These are phyloP conservation scores for Patellaria atrata DNA, from an alignment of 495 filamentous ascomycete species.

Conservation along the genomic window DNA sequence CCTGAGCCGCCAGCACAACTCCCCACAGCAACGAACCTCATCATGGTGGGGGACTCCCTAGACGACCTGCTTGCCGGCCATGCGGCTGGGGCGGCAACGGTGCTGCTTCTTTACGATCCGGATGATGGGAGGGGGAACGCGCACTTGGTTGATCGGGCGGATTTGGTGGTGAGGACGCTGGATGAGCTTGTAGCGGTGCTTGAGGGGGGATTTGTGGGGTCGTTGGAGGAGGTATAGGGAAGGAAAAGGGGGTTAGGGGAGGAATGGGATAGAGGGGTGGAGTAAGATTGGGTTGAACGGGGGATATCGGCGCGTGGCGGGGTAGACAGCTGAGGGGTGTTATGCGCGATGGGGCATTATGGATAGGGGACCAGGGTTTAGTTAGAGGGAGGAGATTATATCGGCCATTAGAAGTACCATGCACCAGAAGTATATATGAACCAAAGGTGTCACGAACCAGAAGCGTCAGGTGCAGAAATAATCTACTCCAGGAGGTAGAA, in stretches of 20 bases:
- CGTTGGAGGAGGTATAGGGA: constrained; percentile 7
- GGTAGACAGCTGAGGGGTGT: no score
- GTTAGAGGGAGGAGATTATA: no score
- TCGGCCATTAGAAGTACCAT: no score
- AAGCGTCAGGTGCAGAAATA: no score
- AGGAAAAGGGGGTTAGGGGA: constrained; percentile 8
- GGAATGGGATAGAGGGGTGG: constrained; percentile 6
- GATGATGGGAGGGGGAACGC: no score
- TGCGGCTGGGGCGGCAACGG: constrained; percentile 74
- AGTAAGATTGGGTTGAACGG: no score
- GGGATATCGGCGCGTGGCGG: no score
- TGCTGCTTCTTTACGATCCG: constrained; percentile 75
- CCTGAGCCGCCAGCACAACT: constrained; percentile 29
- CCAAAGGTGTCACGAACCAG: no score
- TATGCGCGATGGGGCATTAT: no score
- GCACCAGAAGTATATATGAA: no score
- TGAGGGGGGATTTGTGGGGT: constrained; percentile 22
- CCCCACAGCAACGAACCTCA: constrained; percentile 23
- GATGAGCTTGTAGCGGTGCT: constrained; percentile 25
- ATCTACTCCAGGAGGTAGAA: no score
- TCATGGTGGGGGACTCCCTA: constrained; percentile 72
- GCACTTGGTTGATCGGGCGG: constrained; percentile 62
- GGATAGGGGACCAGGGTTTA: no score
- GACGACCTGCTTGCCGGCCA: constrained; percentile 90
- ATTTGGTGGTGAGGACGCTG: constrained; percentile 29